Base-by-base conservation (phyloP, 768 basidiomycete species). In the Strobilomyces echinocephalus region DNA sequence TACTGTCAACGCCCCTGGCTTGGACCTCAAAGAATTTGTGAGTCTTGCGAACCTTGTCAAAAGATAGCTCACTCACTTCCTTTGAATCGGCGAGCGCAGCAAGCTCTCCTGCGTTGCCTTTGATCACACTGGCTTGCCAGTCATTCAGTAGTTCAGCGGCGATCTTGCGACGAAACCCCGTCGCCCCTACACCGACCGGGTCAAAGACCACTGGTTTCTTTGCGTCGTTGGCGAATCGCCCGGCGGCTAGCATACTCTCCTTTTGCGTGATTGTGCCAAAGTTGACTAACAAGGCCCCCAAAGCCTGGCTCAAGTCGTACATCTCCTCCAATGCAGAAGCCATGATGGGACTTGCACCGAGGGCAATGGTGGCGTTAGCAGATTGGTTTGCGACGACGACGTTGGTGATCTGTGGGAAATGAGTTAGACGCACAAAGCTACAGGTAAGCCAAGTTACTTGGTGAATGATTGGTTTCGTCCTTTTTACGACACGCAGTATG, bases 311-410 rank as follows among this genome's bases (percentile, higher is more conserved):
- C 18, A 97, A 76, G 55, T 95, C 89, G 26, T 81, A 78, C 78
- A 93, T 92, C 66, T 97, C 95, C 53, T 79, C 75, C 1, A 85
- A 78, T 21, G 86, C 83, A 18, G 88, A 86, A 3, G 94, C 89
- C 95, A 97, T 97, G 65, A 97, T 94, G 0, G 95, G 95, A 54
- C 90, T 93, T 14, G 84, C 92, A 16, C 89, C 88, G 5, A 97
- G 63, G 0, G 92, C 91, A 7, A 97, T 77, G 2, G 93, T 95
- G 2, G 88, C 79, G 64, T 95, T 97, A 20, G 93, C 92, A 5
- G 87, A 90, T 72, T 95, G 93, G 18, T 85, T 94, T 18, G 85
- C 82, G 30, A 92, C 91, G 15, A 97, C 93, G 18, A 77, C 84
- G 63, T 95, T 92, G 5, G 93, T 95, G 55, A 95, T 93, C 91